Conservation (phyloP, 179 eudicot species). For the Camellia oleifera region DNA sequence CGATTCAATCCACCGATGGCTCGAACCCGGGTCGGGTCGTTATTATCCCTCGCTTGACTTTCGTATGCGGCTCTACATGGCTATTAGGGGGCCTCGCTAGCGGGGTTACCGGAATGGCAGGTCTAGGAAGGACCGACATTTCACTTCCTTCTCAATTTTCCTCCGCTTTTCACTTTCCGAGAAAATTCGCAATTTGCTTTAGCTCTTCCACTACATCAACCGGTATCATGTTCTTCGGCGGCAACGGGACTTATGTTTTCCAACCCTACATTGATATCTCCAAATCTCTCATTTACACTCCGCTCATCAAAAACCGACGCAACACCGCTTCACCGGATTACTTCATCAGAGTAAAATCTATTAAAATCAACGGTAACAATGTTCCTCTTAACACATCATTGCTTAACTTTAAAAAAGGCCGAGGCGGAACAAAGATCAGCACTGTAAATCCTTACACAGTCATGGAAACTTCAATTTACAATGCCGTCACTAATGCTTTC, state of each 20-base stretch:
- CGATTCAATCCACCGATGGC: conserved; percentile 43
- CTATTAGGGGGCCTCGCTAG: background rate
- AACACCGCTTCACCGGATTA: conserved; percentile 13
- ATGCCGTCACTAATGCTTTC: conserved; percentile 14
- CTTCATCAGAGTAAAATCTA: conserved; percentile 9
- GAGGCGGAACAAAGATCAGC: conserved; percentile 23
- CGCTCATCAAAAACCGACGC: background rate
- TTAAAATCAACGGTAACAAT: background rate
- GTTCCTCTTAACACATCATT: background rate
- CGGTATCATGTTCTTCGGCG: background rate
- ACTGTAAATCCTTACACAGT: conserved; percentile 13
- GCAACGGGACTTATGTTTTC: background rate
- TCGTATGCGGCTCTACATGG: conserved; percentile 29
- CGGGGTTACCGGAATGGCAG: background rate
- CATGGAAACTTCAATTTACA: conserved; percentile 19
- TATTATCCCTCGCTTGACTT: conserved; percentile 21
- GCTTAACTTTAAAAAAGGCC: conserved; percentile 8
- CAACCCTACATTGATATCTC: background rate
- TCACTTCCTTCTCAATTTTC: background rate
- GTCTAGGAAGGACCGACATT: background rate
- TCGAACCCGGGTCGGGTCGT: conserved; percentile 27
- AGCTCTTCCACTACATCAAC: background rate
- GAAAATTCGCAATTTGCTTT: background rate
- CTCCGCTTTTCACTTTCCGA: background rate
- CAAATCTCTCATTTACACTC: conserved; percentile 1